phyloP scores from a whole-genome alignment of 1,139 yeast species.

The Suhomyces choctaworum region DNA sequence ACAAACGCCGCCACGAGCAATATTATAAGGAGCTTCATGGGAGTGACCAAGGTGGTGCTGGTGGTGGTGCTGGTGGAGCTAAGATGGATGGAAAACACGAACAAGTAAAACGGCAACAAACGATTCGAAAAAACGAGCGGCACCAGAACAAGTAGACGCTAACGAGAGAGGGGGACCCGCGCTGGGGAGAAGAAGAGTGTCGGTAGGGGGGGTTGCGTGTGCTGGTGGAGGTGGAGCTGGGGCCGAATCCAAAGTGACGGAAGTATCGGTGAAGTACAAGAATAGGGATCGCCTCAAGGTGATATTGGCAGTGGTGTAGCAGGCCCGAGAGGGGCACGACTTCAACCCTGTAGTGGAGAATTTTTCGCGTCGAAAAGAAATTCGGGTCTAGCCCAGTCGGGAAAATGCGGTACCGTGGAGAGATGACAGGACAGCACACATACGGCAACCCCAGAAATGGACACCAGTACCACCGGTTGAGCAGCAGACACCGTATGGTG shows the following conservation, averaged over 20 bases:
- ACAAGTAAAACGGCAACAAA: not conserved
- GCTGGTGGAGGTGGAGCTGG: too few species aligned
- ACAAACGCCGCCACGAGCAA: conserved; percentile 4
- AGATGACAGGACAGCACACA: conserved; percentile 1
- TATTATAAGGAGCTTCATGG: conserved; percentile 4
- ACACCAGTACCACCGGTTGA: too few species aligned
- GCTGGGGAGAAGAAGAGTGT: too few species aligned
- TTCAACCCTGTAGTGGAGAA: conserved; percentile 3
- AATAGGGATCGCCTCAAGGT: not conserved
- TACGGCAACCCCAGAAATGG: too few species aligned
- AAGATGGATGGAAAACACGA: not conserved
- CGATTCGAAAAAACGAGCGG: conserved; percentile 1
- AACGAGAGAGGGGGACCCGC: too few species aligned
- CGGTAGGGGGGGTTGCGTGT: too few species aligned
- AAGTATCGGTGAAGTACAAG: too few species aligned
- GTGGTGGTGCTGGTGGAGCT: not conserved
- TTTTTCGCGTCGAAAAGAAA: conserved; percentile 13
- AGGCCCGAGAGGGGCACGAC: conserved; percentile 7
- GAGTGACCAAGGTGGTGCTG: too few species aligned
- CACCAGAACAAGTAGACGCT: too few species aligned
- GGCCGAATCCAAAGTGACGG: too few species aligned
- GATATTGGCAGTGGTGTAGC: conserved; percentile 1
- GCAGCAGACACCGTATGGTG: too few species aligned
- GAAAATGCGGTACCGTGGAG: not conserved
- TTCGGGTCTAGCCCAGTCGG: conserved; percentile 1